Evolutionary conservation across 176 grass and related monocot genomes (phyloP), one percentile per base, ranked within the genome.

Genomic region (Dendrocalamus sinicus): DNA sequence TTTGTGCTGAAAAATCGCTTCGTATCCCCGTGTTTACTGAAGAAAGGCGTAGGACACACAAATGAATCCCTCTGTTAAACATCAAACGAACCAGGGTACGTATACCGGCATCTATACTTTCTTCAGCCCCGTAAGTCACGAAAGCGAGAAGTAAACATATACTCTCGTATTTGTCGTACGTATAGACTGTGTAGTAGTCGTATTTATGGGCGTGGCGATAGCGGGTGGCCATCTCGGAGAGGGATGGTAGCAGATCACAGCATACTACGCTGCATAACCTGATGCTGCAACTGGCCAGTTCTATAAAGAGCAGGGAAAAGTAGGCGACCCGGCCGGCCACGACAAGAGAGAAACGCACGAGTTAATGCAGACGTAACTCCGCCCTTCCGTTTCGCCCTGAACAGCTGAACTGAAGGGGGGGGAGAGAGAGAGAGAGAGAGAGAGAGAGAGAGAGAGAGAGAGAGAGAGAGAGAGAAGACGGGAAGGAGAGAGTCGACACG

Each of bases 251-350:
- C 35, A 37, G 35, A 37, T 37, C 35, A 37, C 35, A 37, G 35
- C 35, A 37, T 37, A 37, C 35, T 4, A 37, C 4, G 45, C 20
- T 65, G 46, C 63, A 61, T 23, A 77, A 24, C 54, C 54, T 51
- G 19, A 2, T 19, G 24, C 48, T 4, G 39, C 62, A 26, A n/a
- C 22, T 4, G 28, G 4, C 26, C 69, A 44, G 19, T 28, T 7
- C 75, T 90, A 87, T 85, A 83, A 86, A 43, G n/a, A 67, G 39
- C 75, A 4, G 35, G 4, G 20, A 41, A 72, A 68, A 22, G 14
- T 10, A 9, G 73, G 80, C 51, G 41, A 54, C 48, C 48, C 28
- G 9, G 43, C 37, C 35, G 15, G 41, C 70, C 76, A 50, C 5
- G 67, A 26, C 19, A 20, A 16, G 39, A 57, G 60, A 52, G 45